phyloP scores from a whole-genome alignment of 805 yeast genomes.

The Wickerhamomyces strasburgensis region DNA sequence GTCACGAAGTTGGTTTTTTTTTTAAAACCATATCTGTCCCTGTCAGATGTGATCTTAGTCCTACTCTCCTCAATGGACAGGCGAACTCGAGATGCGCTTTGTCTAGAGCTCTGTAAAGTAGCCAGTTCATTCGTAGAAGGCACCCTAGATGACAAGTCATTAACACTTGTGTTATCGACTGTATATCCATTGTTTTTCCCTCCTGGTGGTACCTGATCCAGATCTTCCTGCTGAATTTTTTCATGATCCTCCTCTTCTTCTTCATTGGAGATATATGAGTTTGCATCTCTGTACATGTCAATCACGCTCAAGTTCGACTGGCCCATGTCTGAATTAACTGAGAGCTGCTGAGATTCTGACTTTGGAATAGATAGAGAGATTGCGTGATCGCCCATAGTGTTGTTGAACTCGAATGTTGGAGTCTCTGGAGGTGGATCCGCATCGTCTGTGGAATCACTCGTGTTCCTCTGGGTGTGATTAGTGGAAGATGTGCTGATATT shows the following conservation, averaged over 20 bases:
- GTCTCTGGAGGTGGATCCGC: neutral
- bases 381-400: neutral
- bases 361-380: neutral
- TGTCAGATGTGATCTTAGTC: slow-evolving; percentile 8
- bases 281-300: slow-evolving; percentile 31
- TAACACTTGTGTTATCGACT: too few species aligned
- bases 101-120: slow-evolving; percentile 10
- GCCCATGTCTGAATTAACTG: slow-evolving; percentile 6
- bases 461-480: neutral
- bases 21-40: slow-evolving; percentile 86
- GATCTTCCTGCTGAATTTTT: too few species aligned
- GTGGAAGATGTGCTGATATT: slow-evolving; percentile 8
- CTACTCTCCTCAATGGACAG: slow-evolving; percentile 10
- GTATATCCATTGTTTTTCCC: too few species aligned
- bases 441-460: neutral
- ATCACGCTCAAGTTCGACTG: slow-evolving; percentile 32
- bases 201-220: too few species aligned
- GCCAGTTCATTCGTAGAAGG: slow-evolving; percentile 5
- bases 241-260: too few species aligned
- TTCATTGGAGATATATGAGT: slow-evolving; percentile 6
- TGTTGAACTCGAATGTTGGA: neutral
- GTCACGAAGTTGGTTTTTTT: slow-evolving; percentile 54
- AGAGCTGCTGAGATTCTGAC: neutral
- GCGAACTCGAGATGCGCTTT: slow-evolving; percentile 12
- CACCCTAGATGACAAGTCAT: neutral